Conservation (phyloP, 768 basidiomycete genomes). For the Lactarius hengduanensis region DNA sequence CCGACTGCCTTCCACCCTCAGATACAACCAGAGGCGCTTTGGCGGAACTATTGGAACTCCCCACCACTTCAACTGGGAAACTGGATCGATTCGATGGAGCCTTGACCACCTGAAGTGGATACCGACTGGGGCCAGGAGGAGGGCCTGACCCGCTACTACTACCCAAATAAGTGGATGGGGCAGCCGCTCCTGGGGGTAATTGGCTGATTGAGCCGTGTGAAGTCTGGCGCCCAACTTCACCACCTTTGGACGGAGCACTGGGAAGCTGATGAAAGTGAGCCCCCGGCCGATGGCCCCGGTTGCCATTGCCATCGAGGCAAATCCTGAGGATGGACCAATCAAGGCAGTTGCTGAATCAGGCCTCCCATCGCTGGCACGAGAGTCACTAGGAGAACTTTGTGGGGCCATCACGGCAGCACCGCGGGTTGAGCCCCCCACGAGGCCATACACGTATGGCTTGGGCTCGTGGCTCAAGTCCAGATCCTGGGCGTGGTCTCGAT, state of each 20-base stretch:
- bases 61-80: background rate
- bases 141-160: background rate
- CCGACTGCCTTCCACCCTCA: background rate
- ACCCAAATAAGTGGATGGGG: constrained; percentile 2
- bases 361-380: constrained; percentile 6
- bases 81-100: background rate
- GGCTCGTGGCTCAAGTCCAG: constrained; percentile 23
- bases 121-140: constrained; percentile 6
- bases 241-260: background rate
- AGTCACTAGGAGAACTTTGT: constrained; percentile 12
- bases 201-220: constrained; percentile 1
- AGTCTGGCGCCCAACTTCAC: constrained; percentile 3
- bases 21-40: background rate
- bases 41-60: background rate
- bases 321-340: constrained; percentile 10
- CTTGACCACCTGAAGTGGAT: constrained; percentile 15
- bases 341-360: constrained; percentile 14
- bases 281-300: background rate
- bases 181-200: constrained; percentile 21
- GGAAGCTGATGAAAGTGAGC: background rate
- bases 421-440: constrained; percentile 21
- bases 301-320: background rate
- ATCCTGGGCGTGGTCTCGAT: constrained; percentile 15
- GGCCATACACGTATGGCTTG: constrained; percentile 27
- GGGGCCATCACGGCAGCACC: constrained; percentile 3